Evolutionary conservation across 2,329 filamentous ascomycete genomes (phyloP).

Genomic region (Trichoderma oligosporum): DNA sequence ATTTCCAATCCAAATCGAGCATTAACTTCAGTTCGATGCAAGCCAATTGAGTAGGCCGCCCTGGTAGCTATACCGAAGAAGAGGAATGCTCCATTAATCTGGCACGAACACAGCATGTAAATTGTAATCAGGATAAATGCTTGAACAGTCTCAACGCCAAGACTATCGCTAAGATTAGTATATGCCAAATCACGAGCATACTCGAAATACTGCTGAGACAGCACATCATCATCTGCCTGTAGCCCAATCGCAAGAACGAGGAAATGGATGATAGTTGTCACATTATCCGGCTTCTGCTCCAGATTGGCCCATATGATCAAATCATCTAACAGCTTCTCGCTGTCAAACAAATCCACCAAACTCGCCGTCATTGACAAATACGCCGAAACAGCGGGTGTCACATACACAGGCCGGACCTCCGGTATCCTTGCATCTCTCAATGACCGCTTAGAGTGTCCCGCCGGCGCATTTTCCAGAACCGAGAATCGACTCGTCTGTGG

Average conservation of each 20-base stretch:
- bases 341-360: constrained; percentile 48
- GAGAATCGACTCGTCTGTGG: constrained; percentile 49
- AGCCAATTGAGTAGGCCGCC: constrained; percentile 50
- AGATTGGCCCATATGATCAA: constrained; percentile 42
- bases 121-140: constrained; percentile 49
- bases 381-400: constrained; percentile 32
- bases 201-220: constrained; percentile 47
- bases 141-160: constrained; percentile 49
- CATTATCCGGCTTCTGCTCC: constrained; percentile 34
- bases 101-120: constrained; percentile 53
- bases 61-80: constrained; percentile 53
- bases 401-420: constrained; percentile 26
- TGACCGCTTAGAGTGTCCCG: constrained; percentile 20
- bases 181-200: constrained; percentile 46
- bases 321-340: constrained; percentile 37
- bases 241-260: constrained; percentile 50
- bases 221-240: constrained; percentile 40
- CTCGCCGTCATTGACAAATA: constrained; percentile 43
- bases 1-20: constrained; percentile 45
- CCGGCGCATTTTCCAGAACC: constrained; percentile 44
- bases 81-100: constrained; percentile 53
- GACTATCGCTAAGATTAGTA: constrained; percentile 42
- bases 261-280: constrained; percentile 43
- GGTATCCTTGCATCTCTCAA: constrained; percentile 23
- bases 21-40: constrained; percentile 53